Evolutionary conservation across 768 basidiomycete genomes (phyloP).

Genomic region (Agrocybe praecox): DNA sequence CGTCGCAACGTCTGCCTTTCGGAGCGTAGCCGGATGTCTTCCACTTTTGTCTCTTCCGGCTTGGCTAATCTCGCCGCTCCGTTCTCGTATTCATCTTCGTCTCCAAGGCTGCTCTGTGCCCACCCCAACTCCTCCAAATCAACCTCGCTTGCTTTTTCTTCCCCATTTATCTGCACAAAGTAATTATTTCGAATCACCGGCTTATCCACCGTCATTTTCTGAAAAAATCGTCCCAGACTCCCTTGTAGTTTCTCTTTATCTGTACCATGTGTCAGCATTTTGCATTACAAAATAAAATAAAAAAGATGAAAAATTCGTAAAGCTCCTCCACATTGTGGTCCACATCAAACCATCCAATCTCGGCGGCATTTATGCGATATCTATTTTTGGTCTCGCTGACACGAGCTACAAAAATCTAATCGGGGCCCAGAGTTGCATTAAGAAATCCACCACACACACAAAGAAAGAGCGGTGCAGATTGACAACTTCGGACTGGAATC

Average conservation of each 20-base stretch:
- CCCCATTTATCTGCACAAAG: slow-evolving; percentile 33
- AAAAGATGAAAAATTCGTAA: neutral
- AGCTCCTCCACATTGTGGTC: neutral
- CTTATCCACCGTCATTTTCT: slow-evolving; percentile 63
- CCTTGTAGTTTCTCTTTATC: slow-evolving; percentile 63
- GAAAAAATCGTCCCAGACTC: slow-evolving; percentile 74
- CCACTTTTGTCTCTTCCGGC: slow-evolving; percentile 30
- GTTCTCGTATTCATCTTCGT: slow-evolving; percentile 46
- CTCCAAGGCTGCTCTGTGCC: slow-evolving; percentile 55
- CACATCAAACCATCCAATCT: neutral
- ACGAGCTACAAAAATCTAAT: neutral
- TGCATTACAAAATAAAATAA: neutral
- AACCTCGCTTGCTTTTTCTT: slow-evolving; percentile 23
- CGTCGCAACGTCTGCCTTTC: slow-evolving; percentile 72
- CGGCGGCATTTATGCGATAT: slow-evolving; percentile 1
- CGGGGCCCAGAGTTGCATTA: neutral
- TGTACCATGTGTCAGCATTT: slow-evolving; percentile 20
- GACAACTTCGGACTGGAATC: neutral
- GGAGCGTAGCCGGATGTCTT: slow-evolving; percentile 54
- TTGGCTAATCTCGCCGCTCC: slow-evolving; percentile 6
- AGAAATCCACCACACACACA: neutral
- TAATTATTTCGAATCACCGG: slow-evolving; percentile 77
- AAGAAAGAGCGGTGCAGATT: too few relatives aligned
- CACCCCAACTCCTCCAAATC: slow-evolving; percentile 69
- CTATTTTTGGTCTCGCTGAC: neutral